These are phyloP conservation scores for Penicillium mononematosum DNA, from an alignment of 495 filamentous ascomycete genomes.

Conservation along the genomic window DNA sequence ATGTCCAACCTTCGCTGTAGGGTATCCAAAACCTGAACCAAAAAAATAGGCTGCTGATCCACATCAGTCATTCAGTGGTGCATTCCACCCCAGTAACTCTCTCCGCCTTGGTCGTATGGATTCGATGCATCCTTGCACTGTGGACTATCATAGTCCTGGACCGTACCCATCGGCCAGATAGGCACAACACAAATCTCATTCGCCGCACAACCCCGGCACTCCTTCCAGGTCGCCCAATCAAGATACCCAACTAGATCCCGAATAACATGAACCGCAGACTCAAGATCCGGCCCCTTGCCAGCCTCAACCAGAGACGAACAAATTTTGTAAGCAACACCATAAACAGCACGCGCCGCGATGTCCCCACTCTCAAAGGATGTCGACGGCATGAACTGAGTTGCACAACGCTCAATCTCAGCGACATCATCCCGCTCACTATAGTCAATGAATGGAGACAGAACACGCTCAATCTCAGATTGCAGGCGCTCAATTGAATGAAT, in stretches of 20 bases:
- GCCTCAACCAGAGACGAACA: slow-evolving; percentile 51
- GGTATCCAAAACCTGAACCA: not conserved
- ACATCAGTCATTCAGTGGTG: slow-evolving; percentile 1
- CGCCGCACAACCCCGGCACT: slow-evolving; percentile 52
- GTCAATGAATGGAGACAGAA: slow-evolving; percentile 53
- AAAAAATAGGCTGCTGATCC: not conserved
- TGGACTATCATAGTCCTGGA: slow-evolving; percentile 53
- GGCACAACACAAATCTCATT: slow-evolving; percentile 66
- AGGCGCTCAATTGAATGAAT: slow-evolving; percentile 34
- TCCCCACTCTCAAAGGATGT: slow-evolving; percentile 8
- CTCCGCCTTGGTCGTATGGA: slow-evolving; percentile 25
- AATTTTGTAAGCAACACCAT: slow-evolving; percentile 45
- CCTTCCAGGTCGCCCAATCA: slow-evolving; percentile 61
- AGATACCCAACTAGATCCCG: slow-evolving; percentile 49
- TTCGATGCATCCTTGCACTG: slow-evolving; percentile 40
- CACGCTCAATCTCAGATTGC: slow-evolving; percentile 42
- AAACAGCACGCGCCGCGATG: slow-evolving; percentile 43
- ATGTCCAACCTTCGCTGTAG: not conserved
- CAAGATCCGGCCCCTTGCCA: slow-evolving; percentile 27
- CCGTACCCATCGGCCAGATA: slow-evolving; percentile 62
- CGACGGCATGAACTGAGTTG: slow-evolving; percentile 46
- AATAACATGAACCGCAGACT: slow-evolving; percentile 30
- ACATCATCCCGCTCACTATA: slow-evolving; percentile 37
- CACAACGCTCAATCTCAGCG: slow-evolving; percentile 48
- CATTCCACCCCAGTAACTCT: slow-evolving; percentile 40